Evolutionary conservation across 805 yeast genomes (phyloP), one percentile per base, ranked within the genome.

Genomic region (Candida ascalaphidarum): DNA sequence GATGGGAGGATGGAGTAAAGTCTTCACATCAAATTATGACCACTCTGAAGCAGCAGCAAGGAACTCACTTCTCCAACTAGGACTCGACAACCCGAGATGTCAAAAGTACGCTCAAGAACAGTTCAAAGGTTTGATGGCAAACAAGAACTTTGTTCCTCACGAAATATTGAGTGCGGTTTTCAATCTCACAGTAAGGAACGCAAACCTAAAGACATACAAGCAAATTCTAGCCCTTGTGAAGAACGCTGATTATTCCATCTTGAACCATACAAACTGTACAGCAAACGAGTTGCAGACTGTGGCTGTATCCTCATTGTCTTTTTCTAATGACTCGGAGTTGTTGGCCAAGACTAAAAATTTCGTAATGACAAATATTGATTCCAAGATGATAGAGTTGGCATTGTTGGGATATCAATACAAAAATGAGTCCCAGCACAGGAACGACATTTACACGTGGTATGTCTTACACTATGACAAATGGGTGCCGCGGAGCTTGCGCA

Each of bases 361-460:
- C 43, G 70, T 78, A 10, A 47, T 53, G 30, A 67, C 69, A 25
- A 78, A 77, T 43, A 66, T 74, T 29, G 80, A 74, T 37, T 57
- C 69, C 7, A 61, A 58, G 17, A 46, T 70, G 41, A 65, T 77
- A 23, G 85, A 77, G 39, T 41, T 70, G 28, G 74, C 71, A 0
- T 49, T 79, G n/a, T 44, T 75, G 21, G 85, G 85, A 9, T 29
- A 51, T 66, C 37, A 61, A 53, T 44, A 60, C 55, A 46, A 64
- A 50, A 27, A 46, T 41, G 30, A 48, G 36, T 28, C 34, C 39
- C 26, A 48, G 27, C 34, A 44, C 40, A 55, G 53, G 35, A 43
- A 54, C 6, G 37, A 47, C 23, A 38, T 75, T 7, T 76, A 77
- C 73, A 51, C 61, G 4, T 79, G 85, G 84, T 77, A 65, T 48